Evolutionary conservation across 495 filamentous ascomycete species (phyloP), one percentile per base, ranked within the genome.

Genomic region (Podospora anserina): DNA sequence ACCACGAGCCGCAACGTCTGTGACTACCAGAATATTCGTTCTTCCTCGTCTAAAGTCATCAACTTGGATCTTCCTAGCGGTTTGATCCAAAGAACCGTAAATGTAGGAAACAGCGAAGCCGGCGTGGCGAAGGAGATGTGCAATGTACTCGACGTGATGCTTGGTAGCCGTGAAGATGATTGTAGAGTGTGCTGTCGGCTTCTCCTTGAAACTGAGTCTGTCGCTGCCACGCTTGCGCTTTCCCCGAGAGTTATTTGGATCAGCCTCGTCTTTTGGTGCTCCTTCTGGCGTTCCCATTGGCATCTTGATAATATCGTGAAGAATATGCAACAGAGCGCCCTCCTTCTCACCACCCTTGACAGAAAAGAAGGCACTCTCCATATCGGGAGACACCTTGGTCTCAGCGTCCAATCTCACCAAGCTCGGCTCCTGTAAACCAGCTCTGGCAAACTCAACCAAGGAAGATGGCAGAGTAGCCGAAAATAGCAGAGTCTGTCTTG

Each of bases 111-210:
- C 90, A 4, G 92, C 86, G 79, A 93, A 99, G 5, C 93, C 94
- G 20, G 90, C 86, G 54, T 88, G 81, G 19, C 82, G 78, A 2
- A 98, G 82, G 19, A 99, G 80, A 28, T 85, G 82, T 34, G 90
- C 87, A 6, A 99, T 78, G 77, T 97, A 98, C 72, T 99, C 95
- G n/a, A 99, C 95, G 72, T 97, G 93, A 78, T 98, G 94, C 73
- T 98, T 98, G 0, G 95, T 98, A 7, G 95, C 92, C 1, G 90
- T 86, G 77, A 99, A 99, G 18, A 99, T 80, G 68, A 99, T 97
- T 0, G 95, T 99, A 0, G 95, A 96, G 76, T 96, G 87, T 59
- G 87, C 82, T 0, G 89, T 91, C 3, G 90, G 89, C 63, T 88
- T 88, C 32, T 83, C 81, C 54, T 75, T 77, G 5, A 70, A 80